Base-by-base conservation (phyloP, 1,284 basidiomycete species). In the Sporisorium graminicola region DNA sequence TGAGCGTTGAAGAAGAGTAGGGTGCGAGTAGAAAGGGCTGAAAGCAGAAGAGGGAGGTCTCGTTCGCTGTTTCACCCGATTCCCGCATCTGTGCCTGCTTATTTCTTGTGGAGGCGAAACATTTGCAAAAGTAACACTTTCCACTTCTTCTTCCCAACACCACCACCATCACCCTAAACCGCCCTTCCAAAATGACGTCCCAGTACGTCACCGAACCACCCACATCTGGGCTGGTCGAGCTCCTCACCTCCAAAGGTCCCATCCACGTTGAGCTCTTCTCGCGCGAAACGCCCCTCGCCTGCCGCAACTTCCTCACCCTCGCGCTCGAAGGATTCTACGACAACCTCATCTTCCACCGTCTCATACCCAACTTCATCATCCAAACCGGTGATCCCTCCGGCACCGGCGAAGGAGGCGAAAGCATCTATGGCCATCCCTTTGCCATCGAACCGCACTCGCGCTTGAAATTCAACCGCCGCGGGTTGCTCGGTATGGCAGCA, bases 301-400 rank as follows among this genome's bases (percentile, higher is more conserved):
- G 93, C 82, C 90, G 95, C 47, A 99, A 98, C 88, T 94, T 96
- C 86, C 88, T 98, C 53, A 91, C 93, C 18, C 88, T 96, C 33
- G 90, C 93, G 0, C 92, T 97, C 90, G 94, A 96, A 88, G 94
- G 95, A 7, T 98, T 97, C 87, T 99, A 98, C 86, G 96, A 99
- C 79, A 92, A 92, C 44, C 91, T 94, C 58, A 92, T 95, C 65
- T 98, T 97, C 81, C 95, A 98, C 86, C 91, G 96, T 14, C 88
- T 95, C 53, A 91, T 95, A 4, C 92, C 94, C 2, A 90, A 90
- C 31, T 98, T 98, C 84, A 90, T 97, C 54, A 91, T 97, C 2
- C 96, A 98, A 86, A 94, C 94, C 1, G 96, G 96, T n/a, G 96
- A 98, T 83, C 91, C 90, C 64, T 95, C 94, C 0, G 94, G 94